phyloP scores from a whole-genome alignment of 257 asterid genomes.

The Capsicum rhomboideum region DNA sequence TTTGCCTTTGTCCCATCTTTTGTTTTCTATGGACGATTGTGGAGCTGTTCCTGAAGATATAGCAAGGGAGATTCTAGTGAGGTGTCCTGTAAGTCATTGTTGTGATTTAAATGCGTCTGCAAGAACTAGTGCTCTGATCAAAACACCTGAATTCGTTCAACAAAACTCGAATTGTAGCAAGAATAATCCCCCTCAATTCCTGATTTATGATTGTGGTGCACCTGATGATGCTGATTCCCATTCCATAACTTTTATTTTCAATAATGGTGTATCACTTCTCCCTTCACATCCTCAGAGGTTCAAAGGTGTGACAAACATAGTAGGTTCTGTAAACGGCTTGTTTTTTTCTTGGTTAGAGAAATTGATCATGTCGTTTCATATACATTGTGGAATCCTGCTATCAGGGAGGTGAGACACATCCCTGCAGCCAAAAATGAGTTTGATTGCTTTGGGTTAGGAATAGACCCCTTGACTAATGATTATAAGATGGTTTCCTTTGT shows the following conservation, averaged over 20 bases:
- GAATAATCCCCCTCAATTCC: background rate
- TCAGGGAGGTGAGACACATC: background rate
- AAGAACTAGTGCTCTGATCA: background rate
- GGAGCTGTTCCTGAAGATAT: no score
- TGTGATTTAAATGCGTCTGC: background rate
- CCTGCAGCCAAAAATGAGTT: background rate
- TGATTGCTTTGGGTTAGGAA: background rate
- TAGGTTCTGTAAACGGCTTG: background rate
- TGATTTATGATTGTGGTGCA: background rate
- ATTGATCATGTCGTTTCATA: background rate
- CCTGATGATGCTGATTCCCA: background rate
- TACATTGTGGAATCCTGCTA: background rate
- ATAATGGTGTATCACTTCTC: background rate
- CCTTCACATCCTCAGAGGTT: background rate
- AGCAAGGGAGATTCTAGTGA: background rate
- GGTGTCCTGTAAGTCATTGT: background rate
- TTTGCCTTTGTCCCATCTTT: no score
- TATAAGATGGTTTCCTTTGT: background rate
- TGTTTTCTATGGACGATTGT: no score
- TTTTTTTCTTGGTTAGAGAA: background rate
- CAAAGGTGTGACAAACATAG: background rate
- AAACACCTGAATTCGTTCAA: background rate
- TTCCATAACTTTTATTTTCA: background rate
- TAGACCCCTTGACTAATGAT: background rate
- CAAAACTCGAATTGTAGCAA: background rate